Percentiles rank a stretch among this genome's conserved stretches.
Conservation (phyloP, 306 rosid species). For the Trifolium fragiferum region DNA sequence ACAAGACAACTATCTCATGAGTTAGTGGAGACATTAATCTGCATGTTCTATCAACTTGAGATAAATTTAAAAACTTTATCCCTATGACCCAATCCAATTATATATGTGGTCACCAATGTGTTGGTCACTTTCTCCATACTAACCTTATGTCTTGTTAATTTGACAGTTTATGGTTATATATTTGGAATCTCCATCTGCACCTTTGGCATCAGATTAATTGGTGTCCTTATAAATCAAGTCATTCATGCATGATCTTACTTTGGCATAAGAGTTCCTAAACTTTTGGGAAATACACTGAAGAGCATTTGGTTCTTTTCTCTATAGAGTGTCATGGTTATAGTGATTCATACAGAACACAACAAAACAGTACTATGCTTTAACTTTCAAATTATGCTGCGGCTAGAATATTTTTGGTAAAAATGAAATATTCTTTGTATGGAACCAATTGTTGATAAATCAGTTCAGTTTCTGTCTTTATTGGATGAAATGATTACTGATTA, state of each 20-base stretch:
- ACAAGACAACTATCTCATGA: background rate
- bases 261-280: slow-evolving; percentile 16
- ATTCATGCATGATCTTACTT: background rate
- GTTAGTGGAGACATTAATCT: slow-evolving; percentile 43
- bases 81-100: slow-evolving; percentile 19
- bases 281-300: slow-evolving; percentile 23
- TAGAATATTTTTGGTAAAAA: slow-evolving; percentile 39
- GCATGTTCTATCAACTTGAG: slow-evolving; percentile 25
- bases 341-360: background rate
- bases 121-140: slow-evolving; percentile 39
- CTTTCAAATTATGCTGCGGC: slow-evolving; percentile 28
- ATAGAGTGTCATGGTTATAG: background rate
- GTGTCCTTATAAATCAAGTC: background rate
- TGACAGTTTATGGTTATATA: background rate
- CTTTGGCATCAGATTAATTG: slow-evolving; percentile 32
- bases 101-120: slow-evolving; percentile 16
- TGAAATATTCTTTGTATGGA: slow-evolving; percentile 37
- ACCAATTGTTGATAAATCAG: slow-evolving; percentile 14
- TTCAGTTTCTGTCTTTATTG: background rate
- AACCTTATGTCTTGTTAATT: slow-evolving; percentile 20
- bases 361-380: slow-evolving; percentile 14
- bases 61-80: slow-evolving; percentile 25
- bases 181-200: slow-evolving; percentile 14
- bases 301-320: slow-evolving; percentile 44
- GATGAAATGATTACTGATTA: slow-evolving; percentile 37